Evolutionary conservation across 2,329 filamentous ascomycete genomes (phyloP), one percentile per base, ranked within the genome.

Genomic region (Pseudogymnoascus sp.): DNA sequence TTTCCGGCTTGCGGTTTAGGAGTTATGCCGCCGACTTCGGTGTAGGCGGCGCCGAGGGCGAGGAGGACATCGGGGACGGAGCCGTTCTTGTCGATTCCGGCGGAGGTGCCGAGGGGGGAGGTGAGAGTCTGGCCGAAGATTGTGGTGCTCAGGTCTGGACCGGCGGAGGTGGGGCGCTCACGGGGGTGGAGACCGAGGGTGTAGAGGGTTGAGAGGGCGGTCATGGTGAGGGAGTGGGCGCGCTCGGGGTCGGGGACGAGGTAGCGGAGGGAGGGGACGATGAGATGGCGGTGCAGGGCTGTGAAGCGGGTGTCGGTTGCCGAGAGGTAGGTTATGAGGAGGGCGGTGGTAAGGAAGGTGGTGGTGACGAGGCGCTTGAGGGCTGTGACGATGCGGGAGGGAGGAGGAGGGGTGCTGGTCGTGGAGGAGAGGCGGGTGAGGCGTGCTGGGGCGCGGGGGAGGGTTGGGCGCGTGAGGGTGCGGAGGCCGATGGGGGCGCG

Each of bases 61-160:
- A 98, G 90, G 37, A 99, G 81, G 13, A 88, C 84, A 71, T 93
- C 90, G 1, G 93, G 90, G 63, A 98, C 88, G 67, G 96, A 91
- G 63, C 88, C 95, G 73, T 96, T 85, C 80, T 99, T 98, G 79
- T 98, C 95, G 48, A 99, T 86, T 8, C 95, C 95, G 4, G 92
- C 95, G n/a, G 92, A 96, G 67, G 96, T 96, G 64, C 90, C 95
- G 71, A 99, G 87, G 1, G 95, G 95, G 77, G 97, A 98, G 71
- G 84, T 81, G 57, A 99, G 78, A 3, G 79, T 82, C 67, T 89
- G 84, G 37, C 90, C 92, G 74, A 96, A 97, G 19, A 98, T 87
- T 11, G 73, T 73, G 13, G 80, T 72, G 6, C 76, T 74, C 34
- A 83, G 70, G 61, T 76, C 79, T 3, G 73, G 74, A 14, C 74